Evolutionary conservation across 2,329 filamentous ascomycete genomes (phyloP), one percentile per base, ranked within the genome.

Genomic region (Fusarium irregulare): DNA sequence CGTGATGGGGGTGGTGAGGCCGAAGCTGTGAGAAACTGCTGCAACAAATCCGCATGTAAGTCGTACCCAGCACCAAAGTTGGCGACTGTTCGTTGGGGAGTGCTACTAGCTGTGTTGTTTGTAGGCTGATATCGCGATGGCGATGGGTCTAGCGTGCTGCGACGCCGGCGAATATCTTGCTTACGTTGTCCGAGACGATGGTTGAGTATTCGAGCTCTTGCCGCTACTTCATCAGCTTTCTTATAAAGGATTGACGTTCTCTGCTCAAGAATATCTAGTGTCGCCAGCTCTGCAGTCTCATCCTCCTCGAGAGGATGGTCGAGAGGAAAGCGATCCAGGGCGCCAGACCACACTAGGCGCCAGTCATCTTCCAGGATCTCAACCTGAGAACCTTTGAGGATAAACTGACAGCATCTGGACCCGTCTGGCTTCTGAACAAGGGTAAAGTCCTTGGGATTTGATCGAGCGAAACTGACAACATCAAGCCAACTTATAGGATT

Each of bases 311-410:
- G 90, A 1, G 93, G 93, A 68, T 94, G 89, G 16, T 91, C 90
- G 4, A 93, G 91, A 20, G 94, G 93, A 61, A 86, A 84, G 76
- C 93, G 91, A 78, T 97, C 92, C 13, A 94, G 88, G 70, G 93
- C 92, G 28, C 93, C 93, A 41, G 92, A 94, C 57, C 90, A 89
- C 71, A 97, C 94, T 70, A 97, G 83, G 44, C 94, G 87, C 85
- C 91, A 97, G 77, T 97, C 93, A 77, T 97, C 93, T 78, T 97
- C 93, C 20, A 89, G 90, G 66, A 97, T 95, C 81, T 97, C 93
- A 11, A 97, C 91, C 49, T 92, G 88, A 70, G 91, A 87, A 65
- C 94, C 92, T 76, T 94, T 94, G 69, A 93, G 90, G 76, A 90
- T 89, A 78, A 97, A 96, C 68, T 93, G 92, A 76, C 93, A 97